phyloP scores from a whole-genome alignment of 352 stramenopile species.

The Phytophthora litchii region DNA sequence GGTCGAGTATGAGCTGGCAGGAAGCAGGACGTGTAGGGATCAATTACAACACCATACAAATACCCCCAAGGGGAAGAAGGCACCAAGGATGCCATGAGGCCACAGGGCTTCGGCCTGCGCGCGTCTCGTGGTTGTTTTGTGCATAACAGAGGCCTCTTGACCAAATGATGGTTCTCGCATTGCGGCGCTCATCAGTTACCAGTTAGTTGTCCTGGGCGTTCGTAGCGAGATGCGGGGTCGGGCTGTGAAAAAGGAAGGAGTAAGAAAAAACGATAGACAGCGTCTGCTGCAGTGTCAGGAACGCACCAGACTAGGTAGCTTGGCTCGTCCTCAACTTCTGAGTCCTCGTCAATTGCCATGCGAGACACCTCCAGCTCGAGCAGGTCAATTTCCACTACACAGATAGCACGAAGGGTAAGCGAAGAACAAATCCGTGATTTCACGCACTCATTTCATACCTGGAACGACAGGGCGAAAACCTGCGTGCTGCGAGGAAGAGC shows the following conservation, averaged over 20 bases:
- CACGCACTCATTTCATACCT: slow-evolving; percentile 37
- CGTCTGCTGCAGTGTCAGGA: neutral
- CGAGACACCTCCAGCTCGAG: slow-evolving; percentile 37
- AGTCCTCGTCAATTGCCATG: slow-evolving; percentile 42
- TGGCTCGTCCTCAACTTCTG: slow-evolving; percentile 36
- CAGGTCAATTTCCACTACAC: slow-evolving; percentile 41
- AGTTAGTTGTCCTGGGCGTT: slow-evolving; percentile 25
- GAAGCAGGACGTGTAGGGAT: slow-evolving; percentile 30
- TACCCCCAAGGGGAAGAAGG: slow-evolving; percentile 26
- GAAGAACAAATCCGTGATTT: slow-evolving; percentile 3
- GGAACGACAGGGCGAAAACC: slow-evolving; percentile 76
- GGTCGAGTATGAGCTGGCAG: slow-evolving; percentile 5
- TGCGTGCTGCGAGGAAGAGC: slow-evolving; percentile 67
- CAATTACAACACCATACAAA: slow-evolving; percentile 47
- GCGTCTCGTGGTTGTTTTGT: slow-evolving; percentile 26
- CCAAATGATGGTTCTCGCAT: slow-evolving; percentile 12
- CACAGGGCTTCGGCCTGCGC: slow-evolving; percentile 7
- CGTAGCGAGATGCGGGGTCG: slow-evolving; percentile 38
- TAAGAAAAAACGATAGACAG: neutral
- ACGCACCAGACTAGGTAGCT: slow-evolving; percentile 47
- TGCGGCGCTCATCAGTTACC: slow-evolving; percentile 25
- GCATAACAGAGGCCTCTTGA: slow-evolving; percentile 17
- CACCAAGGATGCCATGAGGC: slow-evolving; percentile 1
- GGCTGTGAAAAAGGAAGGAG: slow-evolving; percentile 15
- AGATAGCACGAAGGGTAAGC: slow-evolving; percentile 3